These are phyloP conservation scores for Sphagnum magellanicum DNA, from an alignment of 228 moss, liverwort and hornwort species.

Conservation along the genomic window DNA sequence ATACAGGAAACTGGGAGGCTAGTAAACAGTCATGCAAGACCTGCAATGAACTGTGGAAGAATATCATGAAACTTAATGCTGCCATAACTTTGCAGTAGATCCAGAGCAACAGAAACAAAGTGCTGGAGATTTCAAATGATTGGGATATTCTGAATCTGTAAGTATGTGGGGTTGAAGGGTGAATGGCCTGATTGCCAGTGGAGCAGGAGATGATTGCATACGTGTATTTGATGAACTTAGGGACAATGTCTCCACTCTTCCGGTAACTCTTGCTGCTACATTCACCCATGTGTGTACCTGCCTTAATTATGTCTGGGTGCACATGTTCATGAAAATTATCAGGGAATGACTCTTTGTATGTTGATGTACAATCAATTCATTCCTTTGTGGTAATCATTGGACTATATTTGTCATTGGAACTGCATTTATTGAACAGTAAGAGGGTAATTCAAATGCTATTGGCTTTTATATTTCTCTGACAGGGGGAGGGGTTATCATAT, in stretches of 20 bases:
- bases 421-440: not conserved
- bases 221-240: conserved; percentile 67
- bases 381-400: not conserved
- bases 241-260: conserved; percentile 10
- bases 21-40: too few species aligned
- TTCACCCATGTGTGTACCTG: not conserved
- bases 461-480: not conserved
- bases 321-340: not conserved
- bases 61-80: too few species aligned
- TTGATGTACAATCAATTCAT: not conserved
- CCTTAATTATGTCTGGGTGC: not conserved
- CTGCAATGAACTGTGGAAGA: too few species aligned
- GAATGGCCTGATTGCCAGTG: conserved; percentile 84
- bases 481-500: conserved; percentile 31
- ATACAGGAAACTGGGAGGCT: too few species aligned
- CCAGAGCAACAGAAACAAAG: too few species aligned
- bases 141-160: not conserved
- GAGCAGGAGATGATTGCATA: conserved; percentile 82
- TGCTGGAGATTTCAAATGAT: too few species aligned
- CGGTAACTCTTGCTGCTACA: not conserved
- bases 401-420: not conserved
- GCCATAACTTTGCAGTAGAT: too few species aligned
- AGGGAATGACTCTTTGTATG: not conserved
- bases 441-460: too few species aligned
- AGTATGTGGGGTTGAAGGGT: conserved; percentile 27